Conservation (phyloP, 257 asterid species). For the Plantago elongata region DNA sequence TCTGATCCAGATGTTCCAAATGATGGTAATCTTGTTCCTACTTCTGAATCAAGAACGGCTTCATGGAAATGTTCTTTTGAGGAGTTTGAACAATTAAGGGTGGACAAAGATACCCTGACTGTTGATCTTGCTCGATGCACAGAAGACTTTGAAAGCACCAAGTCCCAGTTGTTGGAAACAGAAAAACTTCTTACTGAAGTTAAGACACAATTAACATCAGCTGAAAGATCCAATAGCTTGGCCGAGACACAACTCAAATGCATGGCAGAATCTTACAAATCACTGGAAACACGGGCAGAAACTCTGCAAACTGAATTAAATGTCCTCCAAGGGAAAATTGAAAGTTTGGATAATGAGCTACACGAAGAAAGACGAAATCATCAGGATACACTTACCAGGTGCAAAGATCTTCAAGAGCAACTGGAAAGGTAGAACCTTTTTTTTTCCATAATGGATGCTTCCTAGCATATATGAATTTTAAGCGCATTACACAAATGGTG, state of each 20-base stretch:
- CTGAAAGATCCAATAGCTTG: conserved; percentile 73
- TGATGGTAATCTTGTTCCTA: conserved; percentile 74
- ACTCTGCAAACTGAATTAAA: conserved; percentile 65
- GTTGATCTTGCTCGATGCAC: conserved; percentile 53
- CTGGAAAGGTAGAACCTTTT: conserved; percentile 47
- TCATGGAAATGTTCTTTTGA: conserved; percentile 78
- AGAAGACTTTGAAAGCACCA: conserved; percentile 58
- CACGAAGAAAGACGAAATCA: conserved; percentile 63
- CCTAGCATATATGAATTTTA: no score
- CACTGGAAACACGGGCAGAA: conserved; percentile 74
- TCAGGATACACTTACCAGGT: conserved; percentile 48
- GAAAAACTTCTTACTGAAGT: conserved; percentile 73
- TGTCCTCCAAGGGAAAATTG: conserved; percentile 52
- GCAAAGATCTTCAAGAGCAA: conserved; percentile 71
- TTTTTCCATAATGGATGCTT: neutral
- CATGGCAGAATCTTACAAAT: conserved; percentile 90
- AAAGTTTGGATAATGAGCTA: conserved; percentile 56
- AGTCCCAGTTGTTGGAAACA: conserved; percentile 58
- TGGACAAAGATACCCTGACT: conserved; percentile 62
- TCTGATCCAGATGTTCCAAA: conserved; percentile 77
- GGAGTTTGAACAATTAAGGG: conserved; percentile 78
- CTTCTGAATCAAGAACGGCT: conserved; percentile 55
- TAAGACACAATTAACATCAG: conserved; percentile 68
- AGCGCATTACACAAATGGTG: no score
- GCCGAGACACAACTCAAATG: conserved; percentile 96